Evolutionary conservation across 2,329 filamentous ascomycete species (phyloP), one percentile per base, ranked within the genome.

Genomic region (Arthrobotrys musiformis): DNA sequence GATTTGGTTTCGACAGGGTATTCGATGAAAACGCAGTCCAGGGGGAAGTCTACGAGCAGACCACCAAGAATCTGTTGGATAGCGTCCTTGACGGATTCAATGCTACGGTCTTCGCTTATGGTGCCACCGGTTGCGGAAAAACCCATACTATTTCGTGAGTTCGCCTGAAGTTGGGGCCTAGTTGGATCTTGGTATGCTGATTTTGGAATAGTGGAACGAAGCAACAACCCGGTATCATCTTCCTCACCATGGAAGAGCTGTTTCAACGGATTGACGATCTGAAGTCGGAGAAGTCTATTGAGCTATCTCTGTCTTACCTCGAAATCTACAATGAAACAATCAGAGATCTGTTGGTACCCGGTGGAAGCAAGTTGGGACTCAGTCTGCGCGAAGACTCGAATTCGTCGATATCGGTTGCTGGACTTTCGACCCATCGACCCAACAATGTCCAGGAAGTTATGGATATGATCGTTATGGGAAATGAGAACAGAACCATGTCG

Each of bases 291-390:
- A 98, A 97, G 84, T 87, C 90, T 28, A 95, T 93, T 2, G 95
- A 98, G 81, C 86, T 99, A 66, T 93, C 94, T 0, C 88, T 99
- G 15, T 97, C 94, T 0, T 99, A 98, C 82, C 88, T 99, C 40
- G 95, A 99, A 83, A 99, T 99, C 79, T 99, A 99, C 87, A 99
- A 99, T 83, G 95, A 99, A 85, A 97, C 94, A 0, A 99, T 99
- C 81, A 92, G 95, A 63, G 95, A 99, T 85, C 85, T 99, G 81
- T 87, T 99, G 48, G 91, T 95, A n/a, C 91, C 93, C 0, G 91
- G 91, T 24, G 92, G 91, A 40, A 92, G 90, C 84, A 72, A 78
- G 84, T 88, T 90, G 79, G 92, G 93, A 2, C 85, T 99, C 79
- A 97, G 95, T 90, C 87, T 99, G 44, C 91, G 95, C 56, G 95